These are phyloP conservation scores for Phaffomyces thermotolerans DNA, from an alignment of 805 yeast genomes.

Conservation along the genomic window DNA sequence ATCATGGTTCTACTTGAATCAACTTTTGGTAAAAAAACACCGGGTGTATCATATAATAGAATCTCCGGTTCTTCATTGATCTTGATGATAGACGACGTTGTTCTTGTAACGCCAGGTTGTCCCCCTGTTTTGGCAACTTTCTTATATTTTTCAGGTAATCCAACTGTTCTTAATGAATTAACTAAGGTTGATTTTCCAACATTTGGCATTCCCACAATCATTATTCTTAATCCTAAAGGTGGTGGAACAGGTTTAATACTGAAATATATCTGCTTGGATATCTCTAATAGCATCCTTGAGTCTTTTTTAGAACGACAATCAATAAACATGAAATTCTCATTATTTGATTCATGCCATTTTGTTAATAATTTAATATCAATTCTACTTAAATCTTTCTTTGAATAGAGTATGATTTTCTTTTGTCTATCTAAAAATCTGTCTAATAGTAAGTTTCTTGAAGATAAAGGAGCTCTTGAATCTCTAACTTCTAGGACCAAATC, in stretches of 20 bases:
- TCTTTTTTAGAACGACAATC: constrained; percentile 50
- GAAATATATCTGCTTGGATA: constrained; percentile 38
- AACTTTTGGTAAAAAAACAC: constrained; percentile 77
- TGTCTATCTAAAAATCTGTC: constrained; percentile 55
- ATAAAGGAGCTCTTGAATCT: constrained; percentile 84
- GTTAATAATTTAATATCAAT: constrained; percentile 33
- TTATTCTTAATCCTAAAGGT: constrained; percentile 70
- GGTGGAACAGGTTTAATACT: constrained; percentile 54
- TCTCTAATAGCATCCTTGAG: constrained; percentile 41
- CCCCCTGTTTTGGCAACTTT: constrained; percentile 84
- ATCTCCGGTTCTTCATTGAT: constrained; percentile 56
- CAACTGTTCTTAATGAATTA: constrained; percentile 52
- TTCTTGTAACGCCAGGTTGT: constrained; percentile 84
- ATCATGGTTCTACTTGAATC: constrained; percentile 64
- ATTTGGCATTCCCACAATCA: constrained; percentile 93
- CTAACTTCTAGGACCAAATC: constrained; percentile 80
- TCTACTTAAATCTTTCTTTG: constrained; percentile 61
- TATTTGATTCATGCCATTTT: constrained; percentile 39
- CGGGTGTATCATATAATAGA: constrained; percentile 84
- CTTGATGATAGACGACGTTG: constrained; percentile 67
- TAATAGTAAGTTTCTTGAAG: constrained; percentile 74
- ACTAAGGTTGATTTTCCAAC: constrained; percentile 92
- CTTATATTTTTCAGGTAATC: constrained; percentile 28
- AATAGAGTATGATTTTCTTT: constrained; percentile 59
- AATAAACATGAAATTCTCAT: constrained; percentile 44